phyloP scores from a whole-genome alignment of 73 alveolate genomes.

The Stentor coeruleus region DNA sequence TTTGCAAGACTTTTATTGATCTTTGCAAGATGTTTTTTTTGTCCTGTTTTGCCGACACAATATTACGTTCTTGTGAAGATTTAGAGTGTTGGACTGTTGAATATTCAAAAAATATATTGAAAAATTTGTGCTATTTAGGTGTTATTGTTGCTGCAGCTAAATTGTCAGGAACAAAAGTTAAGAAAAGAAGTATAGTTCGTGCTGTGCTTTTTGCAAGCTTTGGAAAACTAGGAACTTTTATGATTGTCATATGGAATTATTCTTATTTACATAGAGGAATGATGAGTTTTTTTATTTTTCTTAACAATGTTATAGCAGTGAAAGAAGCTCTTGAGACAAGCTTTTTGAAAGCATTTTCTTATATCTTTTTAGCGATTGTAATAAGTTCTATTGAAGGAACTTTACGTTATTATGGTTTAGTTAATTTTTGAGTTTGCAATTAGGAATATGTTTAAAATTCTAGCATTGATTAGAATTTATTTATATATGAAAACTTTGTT shows the following conservation, averaged over 20 bases:
- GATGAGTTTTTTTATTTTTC: neutral
- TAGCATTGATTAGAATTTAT: no score
- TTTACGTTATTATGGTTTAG: no score
- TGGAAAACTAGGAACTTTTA: constrained; percentile 21
- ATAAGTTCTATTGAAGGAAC: no score
- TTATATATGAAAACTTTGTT: no score
- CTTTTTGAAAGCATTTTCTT: neutral
- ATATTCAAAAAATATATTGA: neutral
- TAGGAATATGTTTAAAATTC: no score
- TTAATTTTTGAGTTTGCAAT: no score
- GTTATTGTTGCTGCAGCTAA: neutral
- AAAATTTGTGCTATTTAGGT: neutral
- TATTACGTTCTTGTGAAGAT: neutral
- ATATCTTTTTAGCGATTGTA: constrained; percentile 6
- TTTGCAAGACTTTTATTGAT: neutral
- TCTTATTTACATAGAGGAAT: neutral
- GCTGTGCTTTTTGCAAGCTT: constrained; percentile 19
- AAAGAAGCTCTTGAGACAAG: neutral
- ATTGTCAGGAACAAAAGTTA: neutral
- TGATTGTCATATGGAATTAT: constrained; percentile 21
- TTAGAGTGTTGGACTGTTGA: neutral
- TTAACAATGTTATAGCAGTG: constrained; percentile 2
- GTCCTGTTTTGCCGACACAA: neutral
- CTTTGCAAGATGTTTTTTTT: neutral
- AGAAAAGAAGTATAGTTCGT: neutral